These are phyloP conservation scores for Xylaria sp. DNA, from an alignment of 495 filamentous ascomycete genomes.

Conservation along the genomic window DNA sequence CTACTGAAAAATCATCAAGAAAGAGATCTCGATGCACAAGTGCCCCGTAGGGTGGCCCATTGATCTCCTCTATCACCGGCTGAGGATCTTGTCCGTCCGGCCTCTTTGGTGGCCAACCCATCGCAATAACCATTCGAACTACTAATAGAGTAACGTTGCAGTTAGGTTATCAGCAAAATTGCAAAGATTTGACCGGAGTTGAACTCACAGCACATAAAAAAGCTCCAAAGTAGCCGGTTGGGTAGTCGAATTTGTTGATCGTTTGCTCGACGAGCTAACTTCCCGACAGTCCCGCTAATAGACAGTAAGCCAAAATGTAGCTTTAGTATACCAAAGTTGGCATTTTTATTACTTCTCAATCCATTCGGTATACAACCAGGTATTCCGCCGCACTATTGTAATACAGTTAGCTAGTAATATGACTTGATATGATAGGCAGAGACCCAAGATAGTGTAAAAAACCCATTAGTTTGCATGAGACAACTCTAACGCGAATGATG, in stretches of 20 bases:
- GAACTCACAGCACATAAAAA: constrained; percentile 8
- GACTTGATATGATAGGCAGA: not conserved
- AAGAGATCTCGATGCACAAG: not conserved
- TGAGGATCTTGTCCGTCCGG: not conserved
- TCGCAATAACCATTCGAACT: not conserved
- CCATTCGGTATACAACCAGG: not conserved
- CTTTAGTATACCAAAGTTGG: not conserved
- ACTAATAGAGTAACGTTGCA: not conserved
- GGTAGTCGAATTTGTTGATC: not conserved
- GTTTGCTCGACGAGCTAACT: not conserved
- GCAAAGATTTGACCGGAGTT: not conserved
- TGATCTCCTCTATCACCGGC: not conserved
- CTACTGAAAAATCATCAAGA: not conserved
- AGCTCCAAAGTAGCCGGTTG: constrained; percentile 1
- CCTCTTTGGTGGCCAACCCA: constrained; percentile 8
- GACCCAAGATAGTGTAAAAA: not conserved
- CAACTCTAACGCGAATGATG: too few relatives aligned
- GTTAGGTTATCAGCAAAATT: not conserved
- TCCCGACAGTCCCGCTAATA: constrained; percentile 2
- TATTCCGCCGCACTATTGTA: not conserved
- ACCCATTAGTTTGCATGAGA: too few relatives aligned
- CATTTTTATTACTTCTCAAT: not conserved
- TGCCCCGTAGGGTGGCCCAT: not conserved
- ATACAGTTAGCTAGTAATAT: not conserved
- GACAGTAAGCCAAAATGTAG: not conserved